Conservation (phyloP, 768 basidiomycete species). For the Phaeotremella fagi region DNA sequence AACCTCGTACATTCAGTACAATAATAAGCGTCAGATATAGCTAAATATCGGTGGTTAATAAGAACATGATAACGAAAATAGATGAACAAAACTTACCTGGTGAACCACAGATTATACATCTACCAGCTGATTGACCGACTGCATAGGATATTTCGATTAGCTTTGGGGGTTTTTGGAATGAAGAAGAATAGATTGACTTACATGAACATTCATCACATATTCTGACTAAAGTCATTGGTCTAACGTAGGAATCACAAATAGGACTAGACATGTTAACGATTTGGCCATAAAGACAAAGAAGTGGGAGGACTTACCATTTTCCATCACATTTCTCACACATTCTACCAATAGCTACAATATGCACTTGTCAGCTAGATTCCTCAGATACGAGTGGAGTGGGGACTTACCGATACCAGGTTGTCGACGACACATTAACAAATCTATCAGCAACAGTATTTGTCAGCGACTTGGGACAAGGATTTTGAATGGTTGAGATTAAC, state of each 20-base stretch:
- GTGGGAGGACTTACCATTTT: constrained; percentile 70
- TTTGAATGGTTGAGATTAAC: constrained; percentile 22
- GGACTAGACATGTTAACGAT: constrained; percentile 57
- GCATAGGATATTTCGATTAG: not conserved
- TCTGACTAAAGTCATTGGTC: constrained; percentile 93
- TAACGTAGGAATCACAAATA: constrained; percentile 97
- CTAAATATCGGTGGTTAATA: constrained; percentile 50
- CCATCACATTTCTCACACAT: constrained; percentile 99
- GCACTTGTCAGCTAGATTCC: no score
- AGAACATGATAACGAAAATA: not conserved
- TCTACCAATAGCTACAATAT: constrained; percentile 77
- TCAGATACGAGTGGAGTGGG: no score
- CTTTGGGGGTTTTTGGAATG: no score
- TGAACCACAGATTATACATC: constrained; percentile 95
- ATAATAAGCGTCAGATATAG: constrained; percentile 98
- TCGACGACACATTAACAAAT: constrained; percentile 96
- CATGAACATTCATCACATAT: constrained; percentile 99
- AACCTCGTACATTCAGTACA: constrained; percentile 86
- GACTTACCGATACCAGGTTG: constrained; percentile 89
- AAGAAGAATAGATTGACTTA: constrained; percentile 53
- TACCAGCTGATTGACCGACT: constrained; percentile 71
- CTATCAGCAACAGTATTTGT: constrained; percentile 50
- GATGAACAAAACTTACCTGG: constrained; percentile 60
- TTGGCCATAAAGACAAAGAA: not conserved
- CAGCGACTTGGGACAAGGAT: not conserved